A percentile compares a stretch with the other conserved stretches of the same genome.
phyloP scores from a whole-genome alignment of 805 yeast species.

The Hanseniaspora guilliermondii region DNA sequence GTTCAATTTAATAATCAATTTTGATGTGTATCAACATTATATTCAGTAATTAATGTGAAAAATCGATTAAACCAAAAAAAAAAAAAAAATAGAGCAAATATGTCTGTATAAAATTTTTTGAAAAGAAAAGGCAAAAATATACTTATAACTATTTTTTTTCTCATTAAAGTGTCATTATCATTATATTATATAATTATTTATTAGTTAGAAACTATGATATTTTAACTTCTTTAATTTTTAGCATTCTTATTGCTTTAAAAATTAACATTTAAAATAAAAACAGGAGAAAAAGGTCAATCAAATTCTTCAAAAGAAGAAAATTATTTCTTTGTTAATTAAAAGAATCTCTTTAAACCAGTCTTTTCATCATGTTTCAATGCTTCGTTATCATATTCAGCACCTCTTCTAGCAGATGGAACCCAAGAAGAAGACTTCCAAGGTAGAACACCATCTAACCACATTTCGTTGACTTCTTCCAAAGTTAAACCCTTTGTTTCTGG shows the following conservation, averaged over 20 bases:
- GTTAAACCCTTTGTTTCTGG: slow-evolving; percentile 73
- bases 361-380: slow-evolving; percentile 23
- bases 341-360: slow-evolving; percentile 23
- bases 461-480: slow-evolving; percentile 69
- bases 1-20: too few relatives aligned
- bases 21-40: too few relatives aligned
- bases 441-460: slow-evolving; percentile 34
- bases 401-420: slow-evolving; percentile 38
- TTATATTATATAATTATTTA: background rate
- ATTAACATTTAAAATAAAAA: background rate
- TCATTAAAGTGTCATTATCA: background rate
- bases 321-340: background rate
- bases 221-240: too few relatives aligned
- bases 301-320: too few relatives aligned
- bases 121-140: too few relatives aligned
- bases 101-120: too few relatives aligned
- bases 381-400: slow-evolving; percentile 22
- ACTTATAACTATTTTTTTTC: too few relatives aligned
- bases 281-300: background rate
- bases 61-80: too few relatives aligned
- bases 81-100: too few relatives aligned
- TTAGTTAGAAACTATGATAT: background rate
- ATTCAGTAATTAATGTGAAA: too few relatives aligned
- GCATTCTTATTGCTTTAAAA: too few relatives aligned
- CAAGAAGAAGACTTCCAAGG: slow-evolving; percentile 41